These are phyloP conservation scores for Zygoascus flipseniorum DNA, from an alignment of 805 yeast genomes.

Conservation along the genomic window DNA sequence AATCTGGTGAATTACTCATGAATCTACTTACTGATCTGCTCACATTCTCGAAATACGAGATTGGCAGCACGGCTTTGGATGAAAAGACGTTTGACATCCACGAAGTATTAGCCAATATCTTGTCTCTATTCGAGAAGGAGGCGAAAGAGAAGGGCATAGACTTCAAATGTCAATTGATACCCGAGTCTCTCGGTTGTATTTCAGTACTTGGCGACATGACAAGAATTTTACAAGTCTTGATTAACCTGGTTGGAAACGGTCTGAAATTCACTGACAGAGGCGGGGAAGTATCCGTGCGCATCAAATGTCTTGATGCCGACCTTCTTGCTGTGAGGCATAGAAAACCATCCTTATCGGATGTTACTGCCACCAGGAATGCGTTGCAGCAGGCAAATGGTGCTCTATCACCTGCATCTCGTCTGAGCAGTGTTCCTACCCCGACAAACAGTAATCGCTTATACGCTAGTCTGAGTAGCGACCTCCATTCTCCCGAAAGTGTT, in stretches of 20 bases:
- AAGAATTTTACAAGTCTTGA: conserved; percentile 78
- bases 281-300: conserved; percentile 22
- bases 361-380: background rate
- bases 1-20: conserved; percentile 80
- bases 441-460: background rate
- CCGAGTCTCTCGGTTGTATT: conserved; percentile 42
- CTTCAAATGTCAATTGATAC: conserved; percentile 52
- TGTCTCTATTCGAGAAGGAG: conserved; percentile 58
- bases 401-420: background rate
- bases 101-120: conserved; percentile 72
- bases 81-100: conserved; percentile 64
- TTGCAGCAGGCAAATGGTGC: background rate
- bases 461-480: background rate
- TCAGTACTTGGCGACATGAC: conserved; percentile 77
- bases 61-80: conserved; percentile 76
- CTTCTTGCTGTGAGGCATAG: background rate
- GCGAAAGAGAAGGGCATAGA: conserved; percentile 58
- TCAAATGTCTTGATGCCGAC: background rate
- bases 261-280: conserved; percentile 78
- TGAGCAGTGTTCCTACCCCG: background rate
- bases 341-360: background rate
- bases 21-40: conserved; percentile 85
- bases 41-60: conserved; percentile 80
- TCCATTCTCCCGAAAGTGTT: background rate
- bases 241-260: conserved; percentile 85